Base-by-base conservation (phyloP, 768 basidiomycete genomes). In the Mycena polygramma region DNA sequence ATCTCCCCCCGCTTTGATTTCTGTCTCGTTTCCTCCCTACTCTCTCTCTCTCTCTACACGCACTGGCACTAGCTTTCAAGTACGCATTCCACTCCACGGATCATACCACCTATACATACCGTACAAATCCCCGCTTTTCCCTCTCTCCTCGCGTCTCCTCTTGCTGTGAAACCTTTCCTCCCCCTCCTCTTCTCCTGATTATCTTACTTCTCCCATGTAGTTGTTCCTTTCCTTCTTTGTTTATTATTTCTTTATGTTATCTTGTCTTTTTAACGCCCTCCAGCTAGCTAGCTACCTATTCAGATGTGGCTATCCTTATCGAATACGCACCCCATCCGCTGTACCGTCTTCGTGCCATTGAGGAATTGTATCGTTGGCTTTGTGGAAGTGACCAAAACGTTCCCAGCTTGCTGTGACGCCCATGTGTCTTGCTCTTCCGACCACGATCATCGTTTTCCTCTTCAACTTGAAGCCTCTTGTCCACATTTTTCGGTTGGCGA, bases 31-130 rank as follows among this genome's bases (percentile, higher is more conserved):
- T 30, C 36, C 26, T 45, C 37, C 30, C 26, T 37, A n/a, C 35
- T 36, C 17, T 52, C 9, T 37, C 7, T 37, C 41, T 39, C 15
- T 14, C 22, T 43, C 65, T 22, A 41, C 59, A 60, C 66, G 58
- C 66, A 68, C 53, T 46, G 35, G 66, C 66, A 46, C 22, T 49
- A 41, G 30, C 30, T 30, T 30, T 30, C 49, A 24, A 30, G 9
- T 35, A 53, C 52, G 53, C 53, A 54, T 54, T 41, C 43, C 53
- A 57, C 13, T 58, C 48, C 49, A 46, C 59, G 66, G 58, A 68
- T 60, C 59, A 60, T 54, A 24, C 46, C 15, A 43, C 39, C 35
- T 22, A 55, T 20, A 57, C 37, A 41, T 22, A 14, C 24, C 36
- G 10, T 51, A 19, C 57, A 26, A 20, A 9, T 20, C 24, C 45